phyloP scores from a whole-genome alignment of 176 grass and related monocot species.

The Triticum urartu region DNA sequence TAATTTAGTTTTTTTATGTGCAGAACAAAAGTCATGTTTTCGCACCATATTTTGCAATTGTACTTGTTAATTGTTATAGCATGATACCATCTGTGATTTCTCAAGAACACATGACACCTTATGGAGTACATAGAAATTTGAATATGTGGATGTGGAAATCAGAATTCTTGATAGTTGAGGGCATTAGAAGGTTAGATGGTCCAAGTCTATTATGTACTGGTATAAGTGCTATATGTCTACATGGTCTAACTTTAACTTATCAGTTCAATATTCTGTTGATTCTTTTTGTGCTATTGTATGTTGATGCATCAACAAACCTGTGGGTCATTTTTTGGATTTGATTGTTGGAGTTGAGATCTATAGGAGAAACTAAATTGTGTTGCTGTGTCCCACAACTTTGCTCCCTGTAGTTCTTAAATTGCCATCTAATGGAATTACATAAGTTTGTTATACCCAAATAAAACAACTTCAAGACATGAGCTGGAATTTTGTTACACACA shows the following conservation, averaged over 20 bases:
- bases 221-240: background rate
- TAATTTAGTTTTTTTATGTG: too few species aligned
- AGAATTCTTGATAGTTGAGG: too few species aligned
- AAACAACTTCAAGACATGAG: background rate
- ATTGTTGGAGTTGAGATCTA: background rate
- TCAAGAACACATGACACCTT: too few species aligned
- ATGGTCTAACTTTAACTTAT: background rate
- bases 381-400: background rate
- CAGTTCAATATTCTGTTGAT: background rate
- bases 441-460: background rate
- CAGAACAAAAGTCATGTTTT: too few species aligned
- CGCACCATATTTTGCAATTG: too few species aligned
- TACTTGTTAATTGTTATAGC: too few species aligned
- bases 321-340: background rate
- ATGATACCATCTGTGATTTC: too few species aligned
- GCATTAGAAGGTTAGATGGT: background rate
- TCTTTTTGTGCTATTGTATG: background rate
- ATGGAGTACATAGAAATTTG: too few species aligned
- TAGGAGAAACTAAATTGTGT: background rate
- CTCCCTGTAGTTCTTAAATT: slow-evolving; percentile 1
- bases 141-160: too few species aligned
- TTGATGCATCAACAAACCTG: background rate
- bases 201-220: background rate
- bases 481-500: background rate
- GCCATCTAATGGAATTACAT: background rate